A percentile compares a stretch with the other conserved stretches of the same genome.
phyloP scores from a whole-genome alignment of 208 protist species.

The Leishmania tarentolae region DNA sequence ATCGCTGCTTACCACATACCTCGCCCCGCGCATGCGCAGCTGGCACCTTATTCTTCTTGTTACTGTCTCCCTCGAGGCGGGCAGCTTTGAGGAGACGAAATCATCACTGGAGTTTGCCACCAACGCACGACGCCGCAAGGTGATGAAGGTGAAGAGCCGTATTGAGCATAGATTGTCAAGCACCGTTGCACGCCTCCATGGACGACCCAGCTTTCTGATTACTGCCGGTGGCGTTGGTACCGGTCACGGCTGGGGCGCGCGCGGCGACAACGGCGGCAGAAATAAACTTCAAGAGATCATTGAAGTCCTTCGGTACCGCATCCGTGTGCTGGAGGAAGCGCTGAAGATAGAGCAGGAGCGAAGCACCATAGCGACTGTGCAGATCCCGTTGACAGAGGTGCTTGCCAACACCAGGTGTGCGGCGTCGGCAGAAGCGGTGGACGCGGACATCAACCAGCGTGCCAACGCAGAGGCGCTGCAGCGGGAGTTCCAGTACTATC shows the following conservation, averaged over 20 bases:
- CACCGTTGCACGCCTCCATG: not conserved
- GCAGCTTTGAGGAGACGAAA: constrained; percentile 64
- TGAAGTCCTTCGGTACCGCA: constrained; percentile 20
- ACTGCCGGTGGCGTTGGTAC: not conserved
- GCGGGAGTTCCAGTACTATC: constrained; percentile 20
- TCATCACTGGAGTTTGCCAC: constrained; percentile 75
- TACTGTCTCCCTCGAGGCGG: constrained; percentile 64
- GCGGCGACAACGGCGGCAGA: not conserved
- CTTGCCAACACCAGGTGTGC: not conserved
- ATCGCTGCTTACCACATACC: constrained; percentile 65
- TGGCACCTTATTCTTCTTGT: constrained; percentile 78
- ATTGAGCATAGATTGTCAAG: constrained; percentile 26
- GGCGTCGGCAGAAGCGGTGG: not conserved
- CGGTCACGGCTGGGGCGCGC: not conserved
- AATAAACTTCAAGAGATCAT: constrained; percentile 20
- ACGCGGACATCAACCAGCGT: no score
- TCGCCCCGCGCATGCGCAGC: constrained; percentile 56
- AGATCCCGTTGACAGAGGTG: not conserved
- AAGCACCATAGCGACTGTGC: not conserved
- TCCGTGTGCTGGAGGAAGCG: constrained; percentile 21
- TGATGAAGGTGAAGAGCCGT: constrained; percentile 45
- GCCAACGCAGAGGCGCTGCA: constrained; percentile 2
- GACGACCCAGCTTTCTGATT: not conserved
- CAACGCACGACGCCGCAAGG: constrained; percentile 47
- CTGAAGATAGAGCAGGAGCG: constrained; percentile 26